These are phyloP conservation scores for Eucommia ulmoides DNA, from an alignment of 257 asterid species.

Conservation along the genomic window DNA sequence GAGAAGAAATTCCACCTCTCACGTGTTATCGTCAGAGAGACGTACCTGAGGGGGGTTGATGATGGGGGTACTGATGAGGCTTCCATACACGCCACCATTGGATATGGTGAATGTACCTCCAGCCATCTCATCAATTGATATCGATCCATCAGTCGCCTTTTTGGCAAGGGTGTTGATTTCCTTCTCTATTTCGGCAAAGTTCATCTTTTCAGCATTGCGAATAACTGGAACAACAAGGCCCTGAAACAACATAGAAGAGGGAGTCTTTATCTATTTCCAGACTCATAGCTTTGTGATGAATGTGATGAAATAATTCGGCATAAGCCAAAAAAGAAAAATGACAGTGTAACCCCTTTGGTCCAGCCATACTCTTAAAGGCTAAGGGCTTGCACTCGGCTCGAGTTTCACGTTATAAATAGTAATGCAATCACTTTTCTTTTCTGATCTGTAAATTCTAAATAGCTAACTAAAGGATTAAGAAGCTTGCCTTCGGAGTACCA, in stretches of 20 bases:
- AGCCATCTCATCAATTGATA: conserved; percentile 98
- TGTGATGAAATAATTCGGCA: no score
- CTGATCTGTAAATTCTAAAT: background rate
- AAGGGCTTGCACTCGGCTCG: no score
- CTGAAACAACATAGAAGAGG: conserved; percentile 28
- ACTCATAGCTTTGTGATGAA: no score
- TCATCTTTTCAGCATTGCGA: conserved; percentile 72
- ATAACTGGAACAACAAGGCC: conserved; percentile 98
- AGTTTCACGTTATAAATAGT: background rate
- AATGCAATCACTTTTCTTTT: background rate
- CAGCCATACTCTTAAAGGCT: no score
- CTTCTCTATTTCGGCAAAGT: conserved; percentile 95
- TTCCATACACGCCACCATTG: conserved; percentile 97
- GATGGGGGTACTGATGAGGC: conserved; percentile 94
- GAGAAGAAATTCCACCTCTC: background rate
- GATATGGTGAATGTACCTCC: conserved; percentile 95
- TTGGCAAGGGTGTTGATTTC: conserved; percentile 77
- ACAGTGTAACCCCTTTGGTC: no score
- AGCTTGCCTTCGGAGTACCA: conserved; percentile 91
- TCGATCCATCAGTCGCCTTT: conserved; percentile 80
- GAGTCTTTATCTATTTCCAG: no score
- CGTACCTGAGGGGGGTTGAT: conserved; percentile 98
- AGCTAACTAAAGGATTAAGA: conserved; percentile 3
- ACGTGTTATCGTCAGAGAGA: conserved; percentile 1
- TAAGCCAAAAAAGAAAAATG: no score